Base-by-base conservation (phyloP, 495 filamentous ascomycete genomes). In the Penicillium verhagenii region DNA sequence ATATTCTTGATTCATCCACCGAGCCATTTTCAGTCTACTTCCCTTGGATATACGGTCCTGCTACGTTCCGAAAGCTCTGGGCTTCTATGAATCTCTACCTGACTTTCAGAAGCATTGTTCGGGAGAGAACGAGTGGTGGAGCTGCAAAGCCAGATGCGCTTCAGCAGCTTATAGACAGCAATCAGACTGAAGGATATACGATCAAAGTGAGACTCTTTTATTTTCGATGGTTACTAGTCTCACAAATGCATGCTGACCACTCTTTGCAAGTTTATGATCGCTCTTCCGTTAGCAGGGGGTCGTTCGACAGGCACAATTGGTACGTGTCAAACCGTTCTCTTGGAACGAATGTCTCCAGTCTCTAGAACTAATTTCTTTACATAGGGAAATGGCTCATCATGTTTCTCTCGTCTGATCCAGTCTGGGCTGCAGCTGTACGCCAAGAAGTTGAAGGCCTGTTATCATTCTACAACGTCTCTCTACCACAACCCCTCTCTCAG, bases 311-410 rank as follows among this genome's bases (percentile, higher is more conserved):
- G 54, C 26, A 57, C 48, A 10, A 57, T 52, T 16, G 48, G 54
- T 47, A 43, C 1, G 25, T 43, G 19, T 13, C 11, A 24, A 4
- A 25, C 18, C n/a, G n/a, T n/a, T n/a, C n/a, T n/a, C n/a, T n/a
- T n/a, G n/a, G n/a, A n/a, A n/a, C n/a, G n/a, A n/a, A n/a, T n/a
- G n/a, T n/a, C n/a, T 29, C 44, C 6, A 28, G 10, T 5, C 2
- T n/a, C 16, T 6, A 25, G 21, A 11, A 18, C 35, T 49, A 19
- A 54, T 21, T 2, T 1, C 24, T 9, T 56, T n/a, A 3, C 4
- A 31, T 10, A 57, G 54, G 43, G 2, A 46, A 47, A 16, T 57
- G 54, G 54, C 18, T 57, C 6, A 57, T 52, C 23, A 57, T 57
- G 40, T 29, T 43, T 20, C 33, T 57, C 13, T 39, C 54, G 24